Evolutionary conservation across 495 filamentous ascomycete genomes (phyloP), one percentile per base, ranked within the genome.

Genomic region (Aeminium ludgeri): DNA sequence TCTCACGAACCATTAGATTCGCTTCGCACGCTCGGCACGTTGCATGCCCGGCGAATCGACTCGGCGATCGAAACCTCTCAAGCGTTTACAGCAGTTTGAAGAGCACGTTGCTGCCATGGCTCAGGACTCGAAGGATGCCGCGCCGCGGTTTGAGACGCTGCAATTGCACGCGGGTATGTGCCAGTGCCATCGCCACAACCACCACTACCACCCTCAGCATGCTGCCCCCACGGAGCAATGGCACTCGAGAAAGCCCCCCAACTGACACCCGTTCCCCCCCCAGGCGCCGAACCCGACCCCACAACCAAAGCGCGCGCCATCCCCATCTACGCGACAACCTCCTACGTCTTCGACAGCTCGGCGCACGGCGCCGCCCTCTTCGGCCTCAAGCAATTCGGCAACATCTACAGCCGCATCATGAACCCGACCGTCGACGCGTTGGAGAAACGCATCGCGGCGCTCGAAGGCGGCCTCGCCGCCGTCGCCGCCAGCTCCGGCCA

Each of bases 371-470:
- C 91, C 38, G 76, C 87, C 55, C 78, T 97, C 18, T 97, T 97
- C 57, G 84, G 84, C 50, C 84, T 97, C 63, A 92, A 95, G 59
- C 87, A 95, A 60, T 87, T 91, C 58, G 91, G 87, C 58, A 95
- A 97, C 62, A 95, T 97, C 64, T 97, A 97, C 69, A 85, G 78
- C 54, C 80, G 89, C 42, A 89, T 97, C 51, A 92, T 91, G 85
- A 97, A 97, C 59, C 89, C 89, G 2, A 97, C 89, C 5, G 83
- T 94, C 43, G 91, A 95, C 62, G 91, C 96, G 32, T 89, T 96
- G 45, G 89, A 97, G 63, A 95, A 96, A 68, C 76, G 89, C 38
- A 81, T 96, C 32, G 89, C 91, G 11, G 91, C 89, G 11, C 76
- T 97, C 16, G 89, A 97, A 62, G 89, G 89, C 10, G 89, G 89